Conservation (phyloP, 768 basidiomycete species). For the Leccinum uliginosum region DNA sequence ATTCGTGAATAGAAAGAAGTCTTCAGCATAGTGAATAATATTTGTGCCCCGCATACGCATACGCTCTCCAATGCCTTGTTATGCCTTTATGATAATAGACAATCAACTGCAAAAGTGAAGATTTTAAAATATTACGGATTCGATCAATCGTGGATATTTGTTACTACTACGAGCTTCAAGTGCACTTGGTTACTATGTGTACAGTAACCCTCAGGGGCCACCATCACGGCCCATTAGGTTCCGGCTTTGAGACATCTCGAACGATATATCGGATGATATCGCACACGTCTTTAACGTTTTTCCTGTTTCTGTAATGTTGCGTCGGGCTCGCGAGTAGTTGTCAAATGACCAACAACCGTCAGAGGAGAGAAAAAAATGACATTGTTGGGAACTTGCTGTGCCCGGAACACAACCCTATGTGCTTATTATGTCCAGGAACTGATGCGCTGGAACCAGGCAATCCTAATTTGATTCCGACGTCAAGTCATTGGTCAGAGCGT, state of each 20-base stretch:
- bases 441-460: neutral
- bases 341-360: neutral
- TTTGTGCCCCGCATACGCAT: slow-evolving; percentile 4
- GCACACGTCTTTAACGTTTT: too few species aligned
- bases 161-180: neutral
- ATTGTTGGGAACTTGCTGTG: neutral
- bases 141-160: neutral
- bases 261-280: too few species aligned
- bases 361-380: neutral
- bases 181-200: too few species aligned
- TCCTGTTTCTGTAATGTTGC: too few species aligned
- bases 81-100: slow-evolving; percentile 7
- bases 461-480: neutral
- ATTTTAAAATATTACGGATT: neutral
- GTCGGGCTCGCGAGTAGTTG: too few species aligned
- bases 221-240: too few species aligned
- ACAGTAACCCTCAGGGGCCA: too few species aligned
- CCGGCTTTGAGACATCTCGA: too few species aligned
- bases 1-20: slow-evolving; percentile 6
- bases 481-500: neutral
- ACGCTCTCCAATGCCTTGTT: slow-evolving; percentile 9
- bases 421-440: neutral
- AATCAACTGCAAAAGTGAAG: neutral
- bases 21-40: slow-evolving; percentile 5
- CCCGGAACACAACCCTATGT: neutral